Conservation (phyloP, 2,329 filamentous ascomycete genomes). For the Allantophomopsis cytisporea region DNA sequence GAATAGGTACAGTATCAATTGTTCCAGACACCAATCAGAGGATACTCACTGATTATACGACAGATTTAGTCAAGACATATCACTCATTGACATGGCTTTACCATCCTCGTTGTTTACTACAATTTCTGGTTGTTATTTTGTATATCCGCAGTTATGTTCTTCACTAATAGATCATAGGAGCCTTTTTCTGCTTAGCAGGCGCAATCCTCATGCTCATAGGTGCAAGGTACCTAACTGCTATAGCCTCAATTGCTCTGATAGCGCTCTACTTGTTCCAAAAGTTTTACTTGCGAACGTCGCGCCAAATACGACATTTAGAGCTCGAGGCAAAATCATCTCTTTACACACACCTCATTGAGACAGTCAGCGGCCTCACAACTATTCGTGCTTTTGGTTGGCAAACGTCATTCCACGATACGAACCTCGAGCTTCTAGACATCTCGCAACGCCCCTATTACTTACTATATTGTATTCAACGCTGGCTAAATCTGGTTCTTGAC, state of each 20-base stretch:
- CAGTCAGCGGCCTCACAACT: conserved; percentile 26
- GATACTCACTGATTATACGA: too few relatives aligned
- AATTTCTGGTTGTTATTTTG: too few relatives aligned
- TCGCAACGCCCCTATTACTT: conserved; percentile 31
- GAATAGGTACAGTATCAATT: too few relatives aligned
- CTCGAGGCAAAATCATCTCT: conserved; percentile 27
- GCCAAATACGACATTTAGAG: conserved; percentile 31
- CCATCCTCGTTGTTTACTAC: too few relatives aligned
- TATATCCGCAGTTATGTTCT: too few relatives aligned
- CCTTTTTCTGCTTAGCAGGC: too few relatives aligned
- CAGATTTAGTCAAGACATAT: too few relatives aligned
- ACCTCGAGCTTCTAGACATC: conserved; percentile 18
- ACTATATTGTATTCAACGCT: conserved; percentile 28
- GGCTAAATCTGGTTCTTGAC: conserved; percentile 28
- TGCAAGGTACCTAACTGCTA: too few relatives aligned
- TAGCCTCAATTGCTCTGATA: background rate
- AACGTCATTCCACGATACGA: conserved; percentile 1
- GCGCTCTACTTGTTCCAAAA: conserved; percentile 18
- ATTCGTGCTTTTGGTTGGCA: conserved; percentile 31
- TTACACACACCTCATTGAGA: conserved; percentile 31
- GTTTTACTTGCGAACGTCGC: conserved; percentile 29
- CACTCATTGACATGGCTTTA: too few relatives aligned
- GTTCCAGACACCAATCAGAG: too few relatives aligned
- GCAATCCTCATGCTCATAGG: too few relatives aligned
- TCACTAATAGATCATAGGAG: too few relatives aligned